These are phyloP conservation scores for Alternaria atra DNA, from an alignment of 2,329 filamentous ascomycete species.

Conservation along the genomic window DNA sequence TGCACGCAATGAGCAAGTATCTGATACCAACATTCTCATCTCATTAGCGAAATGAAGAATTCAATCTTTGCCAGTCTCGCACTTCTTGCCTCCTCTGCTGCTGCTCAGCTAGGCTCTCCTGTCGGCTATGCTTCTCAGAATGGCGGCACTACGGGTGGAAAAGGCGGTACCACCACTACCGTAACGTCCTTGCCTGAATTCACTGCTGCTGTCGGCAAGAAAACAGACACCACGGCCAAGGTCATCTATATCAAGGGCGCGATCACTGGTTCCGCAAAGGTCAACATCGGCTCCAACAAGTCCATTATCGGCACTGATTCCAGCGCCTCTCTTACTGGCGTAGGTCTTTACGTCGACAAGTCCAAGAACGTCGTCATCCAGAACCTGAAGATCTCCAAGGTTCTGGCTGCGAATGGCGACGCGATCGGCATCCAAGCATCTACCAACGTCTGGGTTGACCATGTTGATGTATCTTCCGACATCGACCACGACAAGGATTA, in stretches of 20 bases:
- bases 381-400: constrained; percentile 63
- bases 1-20: not conserved
- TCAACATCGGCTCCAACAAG: constrained; percentile 60
- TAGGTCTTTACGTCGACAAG: constrained; percentile 1
- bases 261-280: constrained; percentile 25
- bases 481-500: constrained; percentile 70
- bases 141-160: not conserved
- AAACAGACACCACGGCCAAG: constrained; percentile 36
- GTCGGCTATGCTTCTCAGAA: not conserved
- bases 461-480: constrained; percentile 71
- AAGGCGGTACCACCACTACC: not conserved
- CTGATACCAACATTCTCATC: not conserved
- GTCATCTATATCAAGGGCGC: not conserved
- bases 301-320: constrained; percentile 60
- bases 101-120: not conserved
- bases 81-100: not conserved
- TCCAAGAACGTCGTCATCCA: constrained; percentile 65
- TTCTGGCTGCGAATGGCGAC: constrained; percentile 57
- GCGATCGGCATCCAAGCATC: constrained; percentile 60
- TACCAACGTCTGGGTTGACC: constrained; percentile 71
- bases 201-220: constrained; percentile 57
- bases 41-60: not conserved
- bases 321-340: constrained; percentile 59
- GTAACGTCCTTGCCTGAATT: constrained; percentile 14
- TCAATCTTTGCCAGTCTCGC: not conserved